Evolutionary conservation across 2,329 filamentous ascomycete genomes (phyloP), one percentile per base, ranked within the genome.

Genomic region (Monilinia polystroma): DNA sequence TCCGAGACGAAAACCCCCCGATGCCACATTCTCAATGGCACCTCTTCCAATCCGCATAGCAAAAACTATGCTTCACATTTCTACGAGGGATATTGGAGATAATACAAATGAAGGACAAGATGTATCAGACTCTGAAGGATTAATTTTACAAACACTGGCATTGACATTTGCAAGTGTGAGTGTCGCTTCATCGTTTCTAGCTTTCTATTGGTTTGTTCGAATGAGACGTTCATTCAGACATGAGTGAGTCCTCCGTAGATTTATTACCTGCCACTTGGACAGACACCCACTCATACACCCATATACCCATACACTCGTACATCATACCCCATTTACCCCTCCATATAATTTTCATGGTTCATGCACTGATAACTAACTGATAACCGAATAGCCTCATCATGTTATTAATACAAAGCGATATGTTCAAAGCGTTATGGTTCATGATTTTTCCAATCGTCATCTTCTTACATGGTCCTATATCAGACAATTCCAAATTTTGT

Each of bases 201-300:
- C 87, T 2, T 83, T 89, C 52, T 90, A 89, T 78, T 92, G 88
- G 87, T 92, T 93, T 74, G 80, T 85, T 67, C 83, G 86, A 69
- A 93, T 93, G 88, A 83, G 86, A 71, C 84, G 89, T 73, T 87
- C 84, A 70, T 93, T 93, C 76, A 85, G 90, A 56, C 89, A 93
- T 75, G 86, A 89, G 87, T 88, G 79, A 79, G 85, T 60, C n/a
- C 52, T 38, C 35, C 52, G 18, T 7, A 49, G 4, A 35, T 35
- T 35, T 35, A 1, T 45, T 23, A n/a, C 47, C 18, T 59, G 20
- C 35, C 55, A 26, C 43, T 59, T 23, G 43, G 18, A 35, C 32
- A 35, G 5, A 35, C 32, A 35, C 32, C 32, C 32, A 35, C 32
- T 35, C 32, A 8, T 35, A 35, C 32, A 35, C 32, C 32, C 32